Evolutionary conservation across 352 stramenopile species (phyloP).

Genomic region (Phytopythium chamaehyphon): DNA sequence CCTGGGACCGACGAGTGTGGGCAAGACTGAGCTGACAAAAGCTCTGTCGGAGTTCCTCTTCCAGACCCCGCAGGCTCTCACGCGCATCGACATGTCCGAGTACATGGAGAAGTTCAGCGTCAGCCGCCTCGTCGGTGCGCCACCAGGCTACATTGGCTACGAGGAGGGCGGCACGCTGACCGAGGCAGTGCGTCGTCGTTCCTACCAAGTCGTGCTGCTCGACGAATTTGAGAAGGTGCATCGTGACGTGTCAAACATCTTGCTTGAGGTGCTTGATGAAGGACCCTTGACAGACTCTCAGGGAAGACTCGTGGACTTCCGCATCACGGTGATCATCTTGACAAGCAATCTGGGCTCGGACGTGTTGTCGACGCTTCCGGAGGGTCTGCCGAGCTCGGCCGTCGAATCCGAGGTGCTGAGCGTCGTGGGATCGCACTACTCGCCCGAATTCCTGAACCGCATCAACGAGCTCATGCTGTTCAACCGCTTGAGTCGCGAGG

Average conservation of each 20-base stretch:
- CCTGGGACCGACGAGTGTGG: conserved; percentile 90
- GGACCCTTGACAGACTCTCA: conserved; percentile 95
- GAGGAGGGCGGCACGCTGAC: conserved; percentile 96
- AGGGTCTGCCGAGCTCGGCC: conserved; percentile 41
- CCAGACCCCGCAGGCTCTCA: conserved; percentile 92
- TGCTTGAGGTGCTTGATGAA: conserved; percentile 90
- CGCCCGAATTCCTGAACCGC: conserved; percentile 98
- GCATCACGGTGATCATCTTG: conserved; percentile 97
- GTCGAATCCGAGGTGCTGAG: conserved; percentile 86
- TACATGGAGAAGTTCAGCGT: conserved; percentile 97
- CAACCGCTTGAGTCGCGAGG: conserved; percentile 89
- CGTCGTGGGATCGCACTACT: conserved; percentile 92
- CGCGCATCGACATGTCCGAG: conserved; percentile 97
- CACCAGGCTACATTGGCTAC: conserved; percentile 92
- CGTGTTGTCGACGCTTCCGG: conserved; percentile 57
- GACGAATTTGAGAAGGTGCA: conserved; percentile 99
- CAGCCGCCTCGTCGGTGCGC: conserved; percentile 88
- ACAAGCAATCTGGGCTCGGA: conserved; percentile 97
- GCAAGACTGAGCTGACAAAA: conserved; percentile 98
- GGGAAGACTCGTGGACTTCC: conserved; percentile 94
- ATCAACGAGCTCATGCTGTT: conserved; percentile 98
- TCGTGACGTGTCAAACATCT: conserved; percentile 95
- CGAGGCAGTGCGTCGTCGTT: conserved; percentile 91
- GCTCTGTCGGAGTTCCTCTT: conserved; percentile 94
- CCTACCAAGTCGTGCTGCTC: conserved; percentile 96